Conservation (phyloP, 2,329 filamentous ascomycete species). For the Didymellaceae sp. region DNA sequence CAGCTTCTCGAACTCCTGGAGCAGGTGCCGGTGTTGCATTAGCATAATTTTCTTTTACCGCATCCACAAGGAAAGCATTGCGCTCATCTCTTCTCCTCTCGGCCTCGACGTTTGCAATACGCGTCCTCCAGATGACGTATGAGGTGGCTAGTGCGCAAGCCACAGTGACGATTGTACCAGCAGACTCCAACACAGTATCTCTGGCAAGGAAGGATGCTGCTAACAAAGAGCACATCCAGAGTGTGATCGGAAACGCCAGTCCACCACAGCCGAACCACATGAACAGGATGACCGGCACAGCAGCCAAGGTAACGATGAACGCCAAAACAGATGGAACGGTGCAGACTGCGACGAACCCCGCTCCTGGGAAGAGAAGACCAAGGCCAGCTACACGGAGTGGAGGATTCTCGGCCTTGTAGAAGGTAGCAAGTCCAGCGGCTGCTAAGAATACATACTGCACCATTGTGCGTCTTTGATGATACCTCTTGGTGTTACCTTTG, state of each 20-base stretch:
- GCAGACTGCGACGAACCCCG: slow-evolving; percentile 21
- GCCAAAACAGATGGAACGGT: slow-evolving; percentile 15
- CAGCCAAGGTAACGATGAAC: slow-evolving; percentile 15
- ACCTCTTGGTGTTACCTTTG: slow-evolving; percentile 7
- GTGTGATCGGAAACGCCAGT: slow-evolving; percentile 18
- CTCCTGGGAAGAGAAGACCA: slow-evolving; percentile 23
- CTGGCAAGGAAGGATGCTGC: slow-evolving; percentile 13
- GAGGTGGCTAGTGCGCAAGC: slow-evolving; percentile 8
- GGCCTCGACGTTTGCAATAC: slow-evolving; percentile 4
- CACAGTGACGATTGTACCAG: slow-evolving; percentile 10
- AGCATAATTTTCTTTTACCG: slow-evolving; percentile 9
- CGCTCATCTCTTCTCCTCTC: slow-evolving; percentile 15
- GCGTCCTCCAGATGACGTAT: slow-evolving; percentile 8
- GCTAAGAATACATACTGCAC: slow-evolving; percentile 19
- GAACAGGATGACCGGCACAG: slow-evolving; percentile 21
- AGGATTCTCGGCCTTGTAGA: slow-evolving; percentile 18
- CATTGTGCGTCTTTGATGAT: slow-evolving; percentile 20
- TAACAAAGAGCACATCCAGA: slow-evolving; percentile 13
- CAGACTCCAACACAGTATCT: slow-evolving; percentile 16
- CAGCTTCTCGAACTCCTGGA: slow-evolving; percentile 18
- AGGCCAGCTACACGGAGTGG: slow-evolving; percentile 15
- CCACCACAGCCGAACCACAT: slow-evolving; percentile 28
- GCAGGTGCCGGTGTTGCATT: slow-evolving; percentile 1
- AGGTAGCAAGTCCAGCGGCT: slow-evolving; percentile 12
- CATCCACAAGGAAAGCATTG: slow-evolving; percentile 18